These are phyloP conservation scores for Fusarium sp. DNA, from an alignment of 2,329 filamentous ascomycete species.

Conservation along the genomic window DNA sequence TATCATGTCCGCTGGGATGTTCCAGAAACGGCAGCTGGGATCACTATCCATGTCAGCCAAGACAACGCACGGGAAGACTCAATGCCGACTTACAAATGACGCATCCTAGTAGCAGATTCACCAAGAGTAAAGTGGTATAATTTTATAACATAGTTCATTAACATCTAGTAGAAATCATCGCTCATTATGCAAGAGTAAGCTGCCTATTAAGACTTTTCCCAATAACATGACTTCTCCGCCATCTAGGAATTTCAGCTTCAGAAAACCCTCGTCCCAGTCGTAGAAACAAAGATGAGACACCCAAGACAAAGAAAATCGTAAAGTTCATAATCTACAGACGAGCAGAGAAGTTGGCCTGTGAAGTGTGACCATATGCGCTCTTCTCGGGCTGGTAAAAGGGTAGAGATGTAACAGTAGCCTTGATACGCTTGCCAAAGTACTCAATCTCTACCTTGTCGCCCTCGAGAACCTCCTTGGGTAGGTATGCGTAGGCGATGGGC, in stretches of 20 bases:
- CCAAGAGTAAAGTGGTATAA: not conserved
- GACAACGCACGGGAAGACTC: not conserved
- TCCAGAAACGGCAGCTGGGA: not conserved
- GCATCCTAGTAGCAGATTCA: not conserved
- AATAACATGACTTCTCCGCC: not conserved
- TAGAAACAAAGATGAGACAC: not conserved
- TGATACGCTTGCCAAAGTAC: conserved; percentile 66
- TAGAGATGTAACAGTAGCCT: conserved; percentile 62
- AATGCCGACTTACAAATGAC: not conserved
- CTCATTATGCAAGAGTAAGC: conserved; percentile 26
- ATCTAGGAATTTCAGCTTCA: not conserved
- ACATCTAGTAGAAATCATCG: conserved; percentile 19
- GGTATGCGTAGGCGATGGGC: conserved; percentile 67
- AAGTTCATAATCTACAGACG: conserved; percentile 22
- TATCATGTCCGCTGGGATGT: not conserved
- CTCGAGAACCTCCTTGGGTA: conserved; percentile 57
- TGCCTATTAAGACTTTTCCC: conserved; percentile 5
- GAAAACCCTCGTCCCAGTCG: not conserved
- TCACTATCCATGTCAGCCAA: not conserved
- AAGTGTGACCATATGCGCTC: conserved; percentile 22
- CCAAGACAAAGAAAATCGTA: not conserved
- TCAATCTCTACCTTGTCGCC: conserved; percentile 66
- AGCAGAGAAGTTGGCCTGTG: conserved; percentile 13
- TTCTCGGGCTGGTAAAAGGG: conserved; percentile 45
- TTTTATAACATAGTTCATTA: conserved; percentile 7